phyloP scores from a whole-genome alignment of 2,329 filamentous ascomycete genomes.

The Paracoccidioides brasiliensis region DNA sequence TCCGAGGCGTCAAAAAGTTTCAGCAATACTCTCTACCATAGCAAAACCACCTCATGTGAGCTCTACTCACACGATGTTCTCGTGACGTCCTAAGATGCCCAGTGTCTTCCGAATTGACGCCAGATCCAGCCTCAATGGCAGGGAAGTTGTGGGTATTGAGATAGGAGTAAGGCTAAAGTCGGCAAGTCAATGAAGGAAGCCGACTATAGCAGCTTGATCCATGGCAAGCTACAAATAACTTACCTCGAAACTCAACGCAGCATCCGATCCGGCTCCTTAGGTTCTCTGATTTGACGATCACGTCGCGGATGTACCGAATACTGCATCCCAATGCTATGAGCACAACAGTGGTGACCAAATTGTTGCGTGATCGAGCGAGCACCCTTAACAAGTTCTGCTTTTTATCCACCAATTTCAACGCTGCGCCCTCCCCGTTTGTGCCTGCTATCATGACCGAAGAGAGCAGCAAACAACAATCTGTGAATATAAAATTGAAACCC shows the following conservation, averaged over 20 bases:
- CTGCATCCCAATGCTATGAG: too few species aligned
- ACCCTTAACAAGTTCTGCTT: too few species aligned
- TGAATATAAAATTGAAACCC: too few species aligned
- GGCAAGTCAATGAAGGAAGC: constrained; percentile 53
- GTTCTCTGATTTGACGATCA: too few species aligned
- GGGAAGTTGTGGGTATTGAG: constrained; percentile 39
- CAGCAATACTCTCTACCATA: constrained; percentile 30
- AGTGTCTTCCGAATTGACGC: constrained; percentile 31
- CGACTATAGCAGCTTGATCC: constrained; percentile 42
- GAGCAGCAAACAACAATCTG: too few species aligned
- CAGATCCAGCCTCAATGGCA: constrained; percentile 30
- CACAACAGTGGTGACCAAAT: too few species aligned
- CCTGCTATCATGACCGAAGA: too few species aligned
- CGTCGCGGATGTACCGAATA: too few species aligned
- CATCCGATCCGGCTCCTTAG: constrained; percentile 54
- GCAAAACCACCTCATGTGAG: constrained; percentile 28
- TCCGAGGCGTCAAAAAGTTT: constrained; percentile 24
- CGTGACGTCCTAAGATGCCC: constrained; percentile 18
- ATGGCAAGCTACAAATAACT: constrained; percentile 60
- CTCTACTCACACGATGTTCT: constrained; percentile 27
- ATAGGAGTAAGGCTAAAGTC: constrained; percentile 37
- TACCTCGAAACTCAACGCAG: constrained; percentile 59
- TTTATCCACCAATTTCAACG: too few species aligned
- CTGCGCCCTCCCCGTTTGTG: too few species aligned
- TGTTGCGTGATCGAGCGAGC: too few species aligned